These are phyloP conservation scores for Tolypocladium tropicale DNA, from an alignment of 2,329 filamentous ascomycete genomes.

Conservation along the genomic window DNA sequence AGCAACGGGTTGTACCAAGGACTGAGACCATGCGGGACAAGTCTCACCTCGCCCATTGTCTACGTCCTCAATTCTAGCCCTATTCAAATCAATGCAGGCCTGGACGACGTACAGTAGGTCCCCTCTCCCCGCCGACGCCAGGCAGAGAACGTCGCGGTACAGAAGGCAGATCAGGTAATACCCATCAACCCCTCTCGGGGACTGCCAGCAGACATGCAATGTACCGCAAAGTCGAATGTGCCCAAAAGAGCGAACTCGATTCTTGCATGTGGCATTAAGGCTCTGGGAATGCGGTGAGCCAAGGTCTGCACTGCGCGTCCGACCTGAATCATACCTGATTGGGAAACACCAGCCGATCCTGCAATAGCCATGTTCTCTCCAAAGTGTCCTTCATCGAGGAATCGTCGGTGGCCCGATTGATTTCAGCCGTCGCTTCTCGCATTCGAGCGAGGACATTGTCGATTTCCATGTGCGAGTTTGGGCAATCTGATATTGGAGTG, in stretches of 20 bases:
- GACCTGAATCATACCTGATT: slow-evolving; percentile 42
- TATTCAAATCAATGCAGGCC: slow-evolving; percentile 60
- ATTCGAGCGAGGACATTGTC: slow-evolving; percentile 62
- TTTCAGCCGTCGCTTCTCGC: slow-evolving; percentile 63
- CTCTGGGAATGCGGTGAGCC: slow-evolving; percentile 20
- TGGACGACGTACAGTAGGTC: slow-evolving; percentile 62
- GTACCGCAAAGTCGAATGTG: slow-evolving; percentile 74
- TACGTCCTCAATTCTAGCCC: slow-evolving; percentile 56
- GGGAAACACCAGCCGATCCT: slow-evolving; percentile 68
- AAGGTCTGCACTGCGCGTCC: background rate
- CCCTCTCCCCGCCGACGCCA: slow-evolving; percentile 58
- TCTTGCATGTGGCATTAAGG: slow-evolving; percentile 43
- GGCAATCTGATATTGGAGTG: slow-evolving; percentile 78
- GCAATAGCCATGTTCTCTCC: slow-evolving; percentile 75
- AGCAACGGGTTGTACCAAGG: background rate
- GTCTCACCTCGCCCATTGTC: slow-evolving; percentile 63
- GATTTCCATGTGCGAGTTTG: slow-evolving; percentile 70
- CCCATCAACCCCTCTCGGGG: slow-evolving; percentile 55
- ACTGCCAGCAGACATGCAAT: slow-evolving; percentile 75
- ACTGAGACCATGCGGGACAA: background rate
- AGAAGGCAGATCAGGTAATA: slow-evolving; percentile 77
- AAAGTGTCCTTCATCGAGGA: slow-evolving; percentile 57
- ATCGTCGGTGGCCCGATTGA: slow-evolving; percentile 79
- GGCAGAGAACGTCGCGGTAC: slow-evolving; percentile 70
- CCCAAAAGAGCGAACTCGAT: slow-evolving; percentile 69